Base-by-base conservation (phyloP, 768 basidiomycete species). In the Leucogyrophana mollusca region DNA sequence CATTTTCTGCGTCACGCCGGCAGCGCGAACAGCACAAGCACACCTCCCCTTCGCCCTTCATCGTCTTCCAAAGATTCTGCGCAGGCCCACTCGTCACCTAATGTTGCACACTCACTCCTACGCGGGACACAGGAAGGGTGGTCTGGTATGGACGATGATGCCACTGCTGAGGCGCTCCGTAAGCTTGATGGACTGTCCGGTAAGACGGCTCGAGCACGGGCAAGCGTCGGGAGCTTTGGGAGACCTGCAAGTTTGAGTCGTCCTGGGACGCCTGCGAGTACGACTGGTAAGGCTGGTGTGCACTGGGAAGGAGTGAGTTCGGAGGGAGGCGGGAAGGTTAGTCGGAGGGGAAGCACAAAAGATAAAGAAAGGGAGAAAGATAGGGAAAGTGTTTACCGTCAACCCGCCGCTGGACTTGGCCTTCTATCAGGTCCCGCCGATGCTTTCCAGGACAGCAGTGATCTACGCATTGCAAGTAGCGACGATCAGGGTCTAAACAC, bases 101-200 rank as follows among this genome's bases (percentile, higher is more conserved):
- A 78, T 59, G 88, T 93, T 37, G 90, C 87, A 0, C 90, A 94
- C 59, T 91, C 90, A 1, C 70, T 92, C 44, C 76, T 93, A 20
- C 81, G 89, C 53, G 91, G 91, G 9, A 91, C 87, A 5, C 90
- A 93, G 62, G 86, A 91, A 62, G 91, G 91, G 21, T 93, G 90
- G 90, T 85, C 85, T 13, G 88, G 81, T 50, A 75, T 93, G 56
- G 87, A 91, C 56, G 91, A 94, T 59, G 85, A 90, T 56, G 85
- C 86, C 13, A 94, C 95, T 6, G 89, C 82, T 6, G 94, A 95
- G 57, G 91, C 92, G 8, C 73, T 99, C 27, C 81, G 94, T 45
- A 96, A 95, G 68, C 69, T 99, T 20, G 95, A 99, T 57, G 95
- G 95, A 0, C 63, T 96, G 9, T 79, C 80, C 9, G 85, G 85